These are phyloP conservation scores for Mycena pura DNA, from an alignment of 768 basidiomycete genomes.

Conservation along the genomic window DNA sequence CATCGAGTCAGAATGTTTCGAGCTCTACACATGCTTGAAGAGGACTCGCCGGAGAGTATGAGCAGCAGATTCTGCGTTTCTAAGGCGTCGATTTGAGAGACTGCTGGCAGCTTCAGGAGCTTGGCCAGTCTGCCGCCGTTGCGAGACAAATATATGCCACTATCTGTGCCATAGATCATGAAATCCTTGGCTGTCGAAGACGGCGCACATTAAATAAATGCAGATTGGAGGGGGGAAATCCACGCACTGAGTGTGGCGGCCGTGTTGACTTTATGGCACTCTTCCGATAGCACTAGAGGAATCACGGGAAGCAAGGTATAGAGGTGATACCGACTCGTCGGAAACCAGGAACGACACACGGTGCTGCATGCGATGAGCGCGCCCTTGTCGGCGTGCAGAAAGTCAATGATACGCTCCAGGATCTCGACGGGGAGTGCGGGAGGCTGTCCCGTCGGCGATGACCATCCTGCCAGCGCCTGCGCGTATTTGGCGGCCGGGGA, in stretches of 20 bases:
- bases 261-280: constrained; percentile 19
- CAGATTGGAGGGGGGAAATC: not conserved
- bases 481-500: not conserved
- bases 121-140: not conserved
- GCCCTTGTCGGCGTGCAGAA: constrained; percentile 21
- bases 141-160: constrained; percentile 16
- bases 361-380: constrained; percentile 25
- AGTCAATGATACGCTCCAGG: constrained; percentile 29
- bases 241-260: constrained; percentile 18
- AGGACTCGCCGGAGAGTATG: constrained; percentile 17
- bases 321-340: constrained; percentile 25
- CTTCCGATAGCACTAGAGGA: constrained; percentile 6
- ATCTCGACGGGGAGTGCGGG: constrained; percentile 26
- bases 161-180: constrained; percentile 18
- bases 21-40: no score
- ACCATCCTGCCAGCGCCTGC: not conserved
- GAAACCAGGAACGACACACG: constrained; percentile 27
- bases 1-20: not conserved
- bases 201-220: not conserved
- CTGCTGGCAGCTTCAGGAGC: constrained; percentile 20
- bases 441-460: not conserved
- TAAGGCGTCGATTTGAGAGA: constrained; percentile 25
- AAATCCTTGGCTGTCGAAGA: not conserved
- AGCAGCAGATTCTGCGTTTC: constrained; percentile 14
- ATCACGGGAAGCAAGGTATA: constrained; percentile 16